Percentiles rank a stretch among this genome's conserved stretches.
These are phyloP conservation scores for Peronosclerospora sorghi DNA, from an alignment of 352 stramenopile species.

Conservation along the genomic window DNA sequence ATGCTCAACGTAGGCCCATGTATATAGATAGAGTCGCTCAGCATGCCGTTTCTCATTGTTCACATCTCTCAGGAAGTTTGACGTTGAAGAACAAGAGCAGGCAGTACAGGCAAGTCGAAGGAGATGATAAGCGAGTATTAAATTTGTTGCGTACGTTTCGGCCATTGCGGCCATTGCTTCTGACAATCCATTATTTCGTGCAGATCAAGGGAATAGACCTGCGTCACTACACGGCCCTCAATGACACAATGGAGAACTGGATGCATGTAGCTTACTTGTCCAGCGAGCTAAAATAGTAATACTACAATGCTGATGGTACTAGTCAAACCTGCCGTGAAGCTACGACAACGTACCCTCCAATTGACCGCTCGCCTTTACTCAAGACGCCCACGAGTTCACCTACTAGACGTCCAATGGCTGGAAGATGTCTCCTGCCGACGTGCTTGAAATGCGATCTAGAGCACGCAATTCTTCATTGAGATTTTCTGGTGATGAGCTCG, in stretches of 20 bases:
- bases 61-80: background rate
- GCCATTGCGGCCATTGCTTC: slow-evolving; percentile 74
- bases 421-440: too few species aligned
- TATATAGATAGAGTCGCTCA: too few species aligned
- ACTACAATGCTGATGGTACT: slow-evolving; percentile 71
- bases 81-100: slow-evolving; percentile 1
- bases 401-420: slow-evolving; percentile 79
- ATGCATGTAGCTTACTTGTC: slow-evolving; percentile 84
- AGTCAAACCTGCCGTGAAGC: slow-evolving; percentile 72
- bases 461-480: slow-evolving; percentile 37
- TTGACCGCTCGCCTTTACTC: slow-evolving; percentile 34
- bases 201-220: slow-evolving; percentile 69
- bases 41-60: slow-evolving; percentile 10
- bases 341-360: slow-evolving; percentile 75
- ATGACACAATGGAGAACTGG: slow-evolving; percentile 76
- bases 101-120: slow-evolving; percentile 15
- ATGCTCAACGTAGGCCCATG: slow-evolving; percentile 26
- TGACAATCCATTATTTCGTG: slow-evolving; percentile 77
- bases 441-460: too few species aligned
- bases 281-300: slow-evolving; percentile 83
- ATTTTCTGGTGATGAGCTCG: too few species aligned
- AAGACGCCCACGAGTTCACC: slow-evolving; percentile 70
- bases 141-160: slow-evolving; percentile 62
- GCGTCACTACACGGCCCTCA: slow-evolving; percentile 48
- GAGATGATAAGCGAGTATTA: slow-evolving; percentile 51